Conservation (phyloP, 139 green algal species). For the Coelastrella sp. region DNA sequence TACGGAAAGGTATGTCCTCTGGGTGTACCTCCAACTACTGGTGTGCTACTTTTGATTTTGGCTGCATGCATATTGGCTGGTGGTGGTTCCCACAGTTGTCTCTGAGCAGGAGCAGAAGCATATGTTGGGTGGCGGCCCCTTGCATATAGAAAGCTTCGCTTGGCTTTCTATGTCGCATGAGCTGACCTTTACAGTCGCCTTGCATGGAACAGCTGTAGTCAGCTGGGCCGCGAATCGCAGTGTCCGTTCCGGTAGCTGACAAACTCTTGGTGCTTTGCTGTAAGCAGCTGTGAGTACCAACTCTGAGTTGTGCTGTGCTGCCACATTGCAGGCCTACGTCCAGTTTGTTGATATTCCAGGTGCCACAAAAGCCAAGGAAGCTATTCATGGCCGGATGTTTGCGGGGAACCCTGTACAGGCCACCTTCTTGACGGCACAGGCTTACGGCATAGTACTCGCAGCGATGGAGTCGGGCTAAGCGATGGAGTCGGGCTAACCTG, state of each 20-base stretch:
- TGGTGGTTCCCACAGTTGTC: too few species aligned
- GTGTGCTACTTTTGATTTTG: neutral
- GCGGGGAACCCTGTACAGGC: constrained; percentile 66
- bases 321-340: constrained; percentile 72
- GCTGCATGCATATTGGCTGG: neutral
- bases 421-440: constrained; percentile 53
- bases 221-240: too few species aligned
- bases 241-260: neutral
- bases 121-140: too few species aligned
- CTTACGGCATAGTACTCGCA: neutral
- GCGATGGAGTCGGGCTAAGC: neutral
- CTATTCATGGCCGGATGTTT: constrained; percentile 78
- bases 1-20: constrained; percentile 68
- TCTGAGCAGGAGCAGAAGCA: too few species aligned
- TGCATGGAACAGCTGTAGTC: too few species aligned
- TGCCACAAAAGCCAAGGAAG: constrained; percentile 61
- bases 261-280: neutral
- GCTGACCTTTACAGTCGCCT: too few species aligned
- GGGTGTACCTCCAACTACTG: neutral
- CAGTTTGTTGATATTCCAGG: constrained; percentile 66
- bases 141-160: too few species aligned
- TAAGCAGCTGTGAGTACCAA: neutral
- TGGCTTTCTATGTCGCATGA: too few species aligned
- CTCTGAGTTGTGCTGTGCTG: neutral
- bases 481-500: neutral